Base-by-base conservation (phyloP, 2,329 filamentous ascomycete species). In the Aspergillus ibericus region DNA sequence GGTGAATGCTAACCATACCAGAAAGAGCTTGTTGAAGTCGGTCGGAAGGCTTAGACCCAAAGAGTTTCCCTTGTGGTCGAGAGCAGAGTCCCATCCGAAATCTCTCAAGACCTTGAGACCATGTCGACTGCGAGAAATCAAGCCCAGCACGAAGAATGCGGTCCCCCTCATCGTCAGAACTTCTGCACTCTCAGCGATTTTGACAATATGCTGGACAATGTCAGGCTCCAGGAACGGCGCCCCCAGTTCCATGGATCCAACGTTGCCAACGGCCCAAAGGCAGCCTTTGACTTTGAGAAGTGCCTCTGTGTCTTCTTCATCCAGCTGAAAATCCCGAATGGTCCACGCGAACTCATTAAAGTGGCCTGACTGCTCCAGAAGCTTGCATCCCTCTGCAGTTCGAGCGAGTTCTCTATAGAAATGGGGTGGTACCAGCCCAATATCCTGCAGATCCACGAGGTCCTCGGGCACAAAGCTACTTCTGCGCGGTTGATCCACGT, bases 211-310 rank as follows among this genome's bases (percentile, higher is more conserved):
- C 69, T 89, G 86, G 16, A 98, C 92, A 36, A 98, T 92, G 64
- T 97, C 91, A 36, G 87, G 91, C 56, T 90, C 95, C 3, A 99
- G 82, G 73, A 99, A 99, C 0, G 92, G 92, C 1, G 93, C 93
- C 1, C 95, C 95, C 1, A 97, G 86, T 68, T 98, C 93, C 93
- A 99, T 98, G 0, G 93, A 97, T 0, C 95, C 95, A 36, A 99
- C 93, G 67, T 99, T 99, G 22, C 95, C 95, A 1, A 99, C 92
- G 0, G 95, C 95, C 95, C 95, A 99, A 49, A 99, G 81, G 72
- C 92, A 97, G 7, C 93, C 95, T 75, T 99, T 99, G 64, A 98
- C 92, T 72, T 97, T 98, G 59, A 92, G 86, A 46, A 98, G 87
- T 22, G 89, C 84, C 74, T 99, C 95, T 0, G 84, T 73, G 68